Conservation (phyloP, 257 asterid genomes). For the Jacaranda mimosifolia region DNA sequence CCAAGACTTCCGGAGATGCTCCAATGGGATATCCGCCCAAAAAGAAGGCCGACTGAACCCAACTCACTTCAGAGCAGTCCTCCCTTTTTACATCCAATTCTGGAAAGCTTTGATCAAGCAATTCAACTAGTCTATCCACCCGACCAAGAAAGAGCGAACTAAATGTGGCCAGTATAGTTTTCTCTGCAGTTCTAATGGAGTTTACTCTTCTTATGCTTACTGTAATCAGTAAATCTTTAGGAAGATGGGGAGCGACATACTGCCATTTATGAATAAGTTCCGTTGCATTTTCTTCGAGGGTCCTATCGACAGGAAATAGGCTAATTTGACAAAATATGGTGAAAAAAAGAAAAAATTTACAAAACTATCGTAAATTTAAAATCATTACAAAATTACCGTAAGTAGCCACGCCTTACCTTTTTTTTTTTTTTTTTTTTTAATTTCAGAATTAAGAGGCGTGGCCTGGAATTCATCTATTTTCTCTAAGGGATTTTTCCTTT, state of each 20-base stretch:
- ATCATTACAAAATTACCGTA: too few species aligned
- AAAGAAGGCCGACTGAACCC: conserved; percentile 27
- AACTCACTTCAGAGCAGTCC: conserved; percentile 38
- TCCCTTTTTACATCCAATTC: conserved; percentile 37
- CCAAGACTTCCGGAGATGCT: background rate
- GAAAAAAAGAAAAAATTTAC: too few species aligned
- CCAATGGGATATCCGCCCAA: conserved; percentile 1
- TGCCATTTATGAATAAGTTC: conserved; percentile 39
- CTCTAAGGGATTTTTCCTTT: too few species aligned
- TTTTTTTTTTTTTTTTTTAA: too few species aligned
- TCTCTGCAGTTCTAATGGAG: background rate
- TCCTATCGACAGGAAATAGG: conserved; percentile 18
- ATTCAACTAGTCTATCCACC: conserved; percentile 8
- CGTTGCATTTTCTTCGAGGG: too few species aligned
- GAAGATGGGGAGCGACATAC: conserved; percentile 22
- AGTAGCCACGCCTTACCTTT: too few species aligned
- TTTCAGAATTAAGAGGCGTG: too few species aligned
- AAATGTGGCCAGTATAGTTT: conserved; percentile 15
- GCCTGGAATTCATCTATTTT: too few species aligned
- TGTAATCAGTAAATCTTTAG: background rate
- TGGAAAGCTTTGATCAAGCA: conserved; percentile 34
- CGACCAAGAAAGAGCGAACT: conserved; percentile 26
- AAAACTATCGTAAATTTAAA: too few species aligned
- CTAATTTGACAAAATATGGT: too few species aligned
- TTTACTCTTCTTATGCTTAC: background rate